Evolutionary conservation across 1,284 basidiomycete species (phyloP).

Genomic region (Kalmanozyma brasiliensis): DNA sequence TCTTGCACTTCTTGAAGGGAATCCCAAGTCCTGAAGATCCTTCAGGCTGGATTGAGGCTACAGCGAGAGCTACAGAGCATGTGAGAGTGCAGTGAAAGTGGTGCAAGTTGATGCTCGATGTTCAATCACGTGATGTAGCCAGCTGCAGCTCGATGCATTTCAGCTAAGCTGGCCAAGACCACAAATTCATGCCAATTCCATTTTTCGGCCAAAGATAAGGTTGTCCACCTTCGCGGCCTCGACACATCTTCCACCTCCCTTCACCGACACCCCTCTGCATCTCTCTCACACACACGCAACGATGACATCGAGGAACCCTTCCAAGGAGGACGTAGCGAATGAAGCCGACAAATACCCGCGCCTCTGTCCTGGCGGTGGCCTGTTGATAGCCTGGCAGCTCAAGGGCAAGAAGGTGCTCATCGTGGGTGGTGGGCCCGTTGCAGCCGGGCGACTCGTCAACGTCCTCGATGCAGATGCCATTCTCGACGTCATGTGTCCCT

Average conservation of each 20-base stretch:
- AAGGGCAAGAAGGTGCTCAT: constrained; percentile 82
- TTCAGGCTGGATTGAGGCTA: no score
- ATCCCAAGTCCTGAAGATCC: no score
- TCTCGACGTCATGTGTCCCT: constrained; percentile 63
- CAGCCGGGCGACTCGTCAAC: constrained; percentile 71
- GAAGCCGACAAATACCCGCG: constrained; percentile 50
- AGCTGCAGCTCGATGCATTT: constrained; percentile 29
- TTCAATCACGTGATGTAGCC: constrained; percentile 24
- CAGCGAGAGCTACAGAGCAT: no score
- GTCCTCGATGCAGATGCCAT: constrained; percentile 64
- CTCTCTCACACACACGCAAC: background rate
- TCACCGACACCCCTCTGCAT: background rate
- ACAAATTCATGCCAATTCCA: constrained; percentile 16
- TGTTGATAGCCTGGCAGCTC: constrained; percentile 88
- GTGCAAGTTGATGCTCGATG: background rate
- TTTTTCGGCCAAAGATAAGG: constrained; percentile 7
- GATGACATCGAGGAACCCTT: constrained; percentile 47
- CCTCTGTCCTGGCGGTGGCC: constrained; percentile 74
- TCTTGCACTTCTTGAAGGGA: no score
- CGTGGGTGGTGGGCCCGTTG: constrained; percentile 88
- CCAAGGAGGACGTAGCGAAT: constrained; percentile 7
- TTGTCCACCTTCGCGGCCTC: background rate
- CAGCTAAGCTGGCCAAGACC: constrained; percentile 10
- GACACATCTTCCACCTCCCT: background rate
- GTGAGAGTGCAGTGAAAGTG: no score